Base-by-base conservation (phyloP, 305 asterid genomes). In the Coffea humblotiana region DNA sequence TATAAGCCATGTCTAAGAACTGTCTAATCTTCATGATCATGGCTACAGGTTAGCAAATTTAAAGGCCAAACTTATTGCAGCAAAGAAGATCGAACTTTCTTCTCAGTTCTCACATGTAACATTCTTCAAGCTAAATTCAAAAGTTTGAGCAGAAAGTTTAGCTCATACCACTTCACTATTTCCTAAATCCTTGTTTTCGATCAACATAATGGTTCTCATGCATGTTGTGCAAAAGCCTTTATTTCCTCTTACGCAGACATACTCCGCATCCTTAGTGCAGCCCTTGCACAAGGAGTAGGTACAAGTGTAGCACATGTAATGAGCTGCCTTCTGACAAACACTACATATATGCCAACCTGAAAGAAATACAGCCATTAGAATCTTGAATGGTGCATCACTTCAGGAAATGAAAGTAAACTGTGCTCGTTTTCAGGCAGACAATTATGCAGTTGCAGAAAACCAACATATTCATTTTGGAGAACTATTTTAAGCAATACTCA, bases 341-440 rank as follows among this genome's bases (percentile, higher is more conserved):
- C 95, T 96, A 83, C 99, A 96, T 82, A 96, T 96, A 89, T 96
- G 99, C 99, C 99, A 96, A 82, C 99, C 99, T 96, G 97, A 82
- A 90, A 88, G 23, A 69, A 68, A 74, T 78, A 85, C 78, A 72
- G 54, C 32, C 71, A 72, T 77, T 71, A 77, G 48, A 49, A 35
- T 3, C 37, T n/a, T 67, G 37, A 60, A 60, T 60, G 65, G 71
- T 23, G 29, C 9, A 56, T 2, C 2, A 0, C 5, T n/a, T 60
- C 58, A 75, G 16, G 58, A 7, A 40, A 60, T 25, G 8, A 47
- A 0, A n/a, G 15, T n/a, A 43, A 23, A 61, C 14, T 64, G 54
- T 37, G 68, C 35, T 8, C 58, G 35, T 75, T 75, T 61, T 51
- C 71, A 58, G 13, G 29, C 71, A 75, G 75, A 27, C 61, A 56